phyloP scores from a whole-genome alignment of 805 yeast species.

The Teunomyces lycoperdinae region DNA sequence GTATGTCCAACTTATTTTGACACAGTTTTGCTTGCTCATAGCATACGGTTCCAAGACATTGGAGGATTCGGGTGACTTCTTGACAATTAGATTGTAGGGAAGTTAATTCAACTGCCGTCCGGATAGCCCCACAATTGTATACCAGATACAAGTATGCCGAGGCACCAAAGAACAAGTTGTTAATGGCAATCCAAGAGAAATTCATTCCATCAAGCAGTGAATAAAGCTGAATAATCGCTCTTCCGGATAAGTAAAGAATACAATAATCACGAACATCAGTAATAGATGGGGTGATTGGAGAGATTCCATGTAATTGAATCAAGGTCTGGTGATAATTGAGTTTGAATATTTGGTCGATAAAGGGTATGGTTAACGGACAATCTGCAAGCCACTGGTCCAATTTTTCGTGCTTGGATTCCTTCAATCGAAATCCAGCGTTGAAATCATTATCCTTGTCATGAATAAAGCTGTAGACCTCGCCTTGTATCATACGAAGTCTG shows the following conservation, averaged over 20 bases:
- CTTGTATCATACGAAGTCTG: not conserved
- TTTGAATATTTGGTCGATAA: not conserved
- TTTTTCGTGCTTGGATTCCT: not conserved
- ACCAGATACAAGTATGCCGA: slow-evolving; percentile 4
- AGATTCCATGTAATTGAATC: not conserved
- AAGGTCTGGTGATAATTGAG: slow-evolving; percentile 1
- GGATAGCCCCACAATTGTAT: slow-evolving; percentile 1
- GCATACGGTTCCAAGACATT: not conserved
- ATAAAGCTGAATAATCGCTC: slow-evolving; percentile 1
- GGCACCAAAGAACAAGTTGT: not conserved
- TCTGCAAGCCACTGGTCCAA: not conserved
- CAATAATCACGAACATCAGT: not conserved
- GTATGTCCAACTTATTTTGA: not conserved
- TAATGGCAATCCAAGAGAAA: slow-evolving; percentile 1
- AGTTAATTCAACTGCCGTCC: not conserved
- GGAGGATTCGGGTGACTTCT: not conserved
- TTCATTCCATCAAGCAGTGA: not conserved
- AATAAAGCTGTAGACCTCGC: not conserved
- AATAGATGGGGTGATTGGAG: not conserved
- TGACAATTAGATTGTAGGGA: not conserved
- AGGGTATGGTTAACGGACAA: not conserved
- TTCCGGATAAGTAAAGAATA: not conserved
- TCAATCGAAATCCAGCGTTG: not conserved
- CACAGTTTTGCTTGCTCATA: not conserved
- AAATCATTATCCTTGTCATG: not conserved